phyloP scores from a whole-genome alignment of 306 rosid species.

The Pyrus bretschneideri region DNA sequence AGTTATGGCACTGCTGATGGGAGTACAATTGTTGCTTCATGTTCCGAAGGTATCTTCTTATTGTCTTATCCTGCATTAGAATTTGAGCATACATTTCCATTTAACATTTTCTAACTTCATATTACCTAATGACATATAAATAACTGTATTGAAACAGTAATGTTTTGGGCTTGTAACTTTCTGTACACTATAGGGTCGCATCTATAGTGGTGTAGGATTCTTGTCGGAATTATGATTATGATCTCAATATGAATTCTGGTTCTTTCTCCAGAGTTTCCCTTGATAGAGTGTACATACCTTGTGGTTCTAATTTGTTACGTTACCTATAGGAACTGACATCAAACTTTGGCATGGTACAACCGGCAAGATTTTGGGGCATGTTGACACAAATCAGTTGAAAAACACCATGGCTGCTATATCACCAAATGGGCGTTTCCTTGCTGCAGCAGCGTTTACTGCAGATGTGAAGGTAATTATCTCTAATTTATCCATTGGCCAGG shows the following conservation, averaged over 20 bases:
- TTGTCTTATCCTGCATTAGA: background rate
- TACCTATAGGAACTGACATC: conserved; percentile 72
- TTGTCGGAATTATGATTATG: background rate
- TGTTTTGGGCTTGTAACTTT: background rate
- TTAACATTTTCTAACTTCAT: background rate
- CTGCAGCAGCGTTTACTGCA: conserved; percentile 99
- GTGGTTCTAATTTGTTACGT: conserved; percentile 14
- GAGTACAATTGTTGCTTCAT: conserved; percentile 76
- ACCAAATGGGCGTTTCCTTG: conserved; percentile 96
- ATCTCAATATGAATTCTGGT: background rate
- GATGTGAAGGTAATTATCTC: conserved; percentile 71
- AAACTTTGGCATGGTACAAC: conserved; percentile 92
- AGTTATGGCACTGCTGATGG: conserved; percentile 94
- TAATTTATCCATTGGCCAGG: background rate
- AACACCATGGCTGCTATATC: conserved; percentile 91
- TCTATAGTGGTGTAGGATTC: background rate
- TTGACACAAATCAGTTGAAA: conserved; percentile 93
- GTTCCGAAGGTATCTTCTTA: conserved; percentile 82
- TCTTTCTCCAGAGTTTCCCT: background rate
- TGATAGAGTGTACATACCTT: conserved; percentile 8
- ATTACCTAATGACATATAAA: background rate
- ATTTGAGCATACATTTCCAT: background rate
- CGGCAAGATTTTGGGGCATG: conserved; percentile 80
- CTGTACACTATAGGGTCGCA: background rate
- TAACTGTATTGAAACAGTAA: background rate